Conservation (phyloP, 768 basidiomycete genomes). For the Tulasnella sp. region DNA sequence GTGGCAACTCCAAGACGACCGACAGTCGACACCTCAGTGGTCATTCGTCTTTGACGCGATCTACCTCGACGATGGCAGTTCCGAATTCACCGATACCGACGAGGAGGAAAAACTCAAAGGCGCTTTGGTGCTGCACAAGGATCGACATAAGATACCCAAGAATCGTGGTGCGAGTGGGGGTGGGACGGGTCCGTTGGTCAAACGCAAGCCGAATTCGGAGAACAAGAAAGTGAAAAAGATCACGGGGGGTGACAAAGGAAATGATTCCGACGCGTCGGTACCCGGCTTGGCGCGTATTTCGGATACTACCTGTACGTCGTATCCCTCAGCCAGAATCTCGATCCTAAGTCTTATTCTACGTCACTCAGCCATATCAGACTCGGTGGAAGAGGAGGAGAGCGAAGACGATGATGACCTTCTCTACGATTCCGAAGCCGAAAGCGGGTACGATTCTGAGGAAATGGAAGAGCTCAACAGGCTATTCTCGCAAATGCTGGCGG, state of each 20-base stretch:
- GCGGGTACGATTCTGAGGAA: constrained; percentile 51
- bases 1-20: constrained; percentile 47
- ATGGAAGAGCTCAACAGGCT: constrained; percentile 52
- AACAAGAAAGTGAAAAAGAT: background rate
- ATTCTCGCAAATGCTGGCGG: constrained; percentile 47
- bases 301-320: constrained; percentile 22
- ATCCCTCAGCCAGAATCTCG: background rate
- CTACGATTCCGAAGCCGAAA: constrained; percentile 25
- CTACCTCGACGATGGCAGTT: constrained; percentile 1
- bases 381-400: constrained; percentile 25
- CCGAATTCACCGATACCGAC: constrained; percentile 8
- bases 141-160: background rate
- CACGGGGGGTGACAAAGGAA: constrained; percentile 5
- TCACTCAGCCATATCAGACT: background rate
- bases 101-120: constrained; percentile 3
- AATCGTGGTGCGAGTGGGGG: background rate
- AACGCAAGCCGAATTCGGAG: background rate
- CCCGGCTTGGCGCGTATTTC: constrained; percentile 24
- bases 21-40: constrained; percentile 49
- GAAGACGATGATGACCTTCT: constrained; percentile 31
- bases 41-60: constrained; percentile 15
- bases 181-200: background rate
- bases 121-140: constrained; percentile 11
- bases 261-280: constrained; percentile 16
- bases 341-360: background rate